These are phyloP conservation scores for Byssochlamys sp. DNA, from an alignment of 2,329 filamentous ascomycete species.

Conservation along the genomic window DNA sequence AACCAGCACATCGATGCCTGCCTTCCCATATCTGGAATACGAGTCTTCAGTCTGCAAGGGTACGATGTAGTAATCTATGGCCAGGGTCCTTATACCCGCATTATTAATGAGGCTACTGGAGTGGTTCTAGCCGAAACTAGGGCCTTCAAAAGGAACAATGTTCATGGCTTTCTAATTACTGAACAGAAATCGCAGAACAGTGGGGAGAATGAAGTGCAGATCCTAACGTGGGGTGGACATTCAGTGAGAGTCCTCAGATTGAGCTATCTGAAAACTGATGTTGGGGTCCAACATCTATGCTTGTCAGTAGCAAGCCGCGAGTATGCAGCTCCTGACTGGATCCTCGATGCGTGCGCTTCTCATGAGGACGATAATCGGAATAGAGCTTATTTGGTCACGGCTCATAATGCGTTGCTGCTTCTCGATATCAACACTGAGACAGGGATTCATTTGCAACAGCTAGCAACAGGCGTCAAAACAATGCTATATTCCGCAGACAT, in stretches of 20 bases:
- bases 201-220: constrained; percentile 7
- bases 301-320: constrained; percentile 30
- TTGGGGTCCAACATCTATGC: constrained; percentile 8
- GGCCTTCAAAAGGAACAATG: constrained; percentile 27
- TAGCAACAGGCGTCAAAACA: constrained; percentile 54
- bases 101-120: constrained; percentile 25
- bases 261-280: constrained; percentile 19
- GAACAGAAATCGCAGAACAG: constrained; percentile 10
- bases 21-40: constrained; percentile 35
- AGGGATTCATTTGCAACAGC: constrained; percentile 23
- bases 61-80: constrained; percentile 27
- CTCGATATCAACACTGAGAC: constrained; percentile 26
- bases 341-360: constrained; percentile 54
- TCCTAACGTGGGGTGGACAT: constrained; percentile 62
- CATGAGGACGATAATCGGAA: constrained; percentile 15
- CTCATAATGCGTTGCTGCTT: constrained; percentile 70
- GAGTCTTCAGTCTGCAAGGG: constrained; percentile 19
- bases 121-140: constrained; percentile 18
- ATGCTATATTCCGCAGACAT: constrained; percentile 81
- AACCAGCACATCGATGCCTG: constrained; percentile 32
- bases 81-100: constrained; percentile 26
- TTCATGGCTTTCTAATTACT: constrained; percentile 29
- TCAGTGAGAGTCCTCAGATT: constrained; percentile 39
- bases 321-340: constrained; percentile 59
- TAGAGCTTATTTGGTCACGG: constrained; percentile 60